These are phyloP conservation scores for Cystobasidiaceae sp. DNA, from an alignment of 1,284 basidiomycete genomes.

Conservation along the genomic window DNA sequence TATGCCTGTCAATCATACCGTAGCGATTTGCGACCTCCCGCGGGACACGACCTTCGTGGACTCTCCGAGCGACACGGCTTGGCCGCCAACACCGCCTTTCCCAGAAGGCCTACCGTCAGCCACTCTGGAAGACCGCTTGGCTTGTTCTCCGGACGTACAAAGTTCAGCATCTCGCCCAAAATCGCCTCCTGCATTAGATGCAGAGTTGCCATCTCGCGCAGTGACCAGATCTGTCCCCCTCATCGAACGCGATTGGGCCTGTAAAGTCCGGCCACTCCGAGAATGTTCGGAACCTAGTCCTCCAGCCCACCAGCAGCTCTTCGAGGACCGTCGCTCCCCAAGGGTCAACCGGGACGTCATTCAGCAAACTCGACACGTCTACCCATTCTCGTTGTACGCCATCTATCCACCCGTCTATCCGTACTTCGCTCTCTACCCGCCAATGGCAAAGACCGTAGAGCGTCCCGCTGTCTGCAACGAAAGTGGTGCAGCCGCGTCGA, in stretches of 20 bases:
- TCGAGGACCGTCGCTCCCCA: not conserved
- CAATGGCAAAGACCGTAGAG: not conserved
- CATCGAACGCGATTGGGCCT: not conserved
- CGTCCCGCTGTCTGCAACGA: too few relatives aligned
- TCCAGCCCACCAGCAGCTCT: not conserved
- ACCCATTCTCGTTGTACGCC: not conserved
- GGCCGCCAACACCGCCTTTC: constrained; percentile 2
- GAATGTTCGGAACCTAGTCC: constrained; percentile 18
- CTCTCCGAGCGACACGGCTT: not conserved
- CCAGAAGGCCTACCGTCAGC: constrained; percentile 7
- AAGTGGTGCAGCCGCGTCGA: too few relatives aligned
- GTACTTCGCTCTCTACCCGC: not conserved
- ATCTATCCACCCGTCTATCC: constrained; percentile 10
- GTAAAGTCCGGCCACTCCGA: not conserved
- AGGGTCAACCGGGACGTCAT: not conserved
- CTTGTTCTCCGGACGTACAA: not conserved
- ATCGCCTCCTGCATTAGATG: not conserved
- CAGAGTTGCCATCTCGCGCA: not conserved
- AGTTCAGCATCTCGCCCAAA: not conserved
- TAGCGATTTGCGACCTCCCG: too few relatives aligned
- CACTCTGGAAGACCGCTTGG: not conserved
- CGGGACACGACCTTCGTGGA: too few relatives aligned
- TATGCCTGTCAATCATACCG: too few relatives aligned
- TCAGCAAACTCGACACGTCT: not conserved
- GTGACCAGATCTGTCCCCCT: not conserved